Conservation (phyloP, 495 filamentous ascomycete genomes). For the Lineolata rhizophorae region DNA sequence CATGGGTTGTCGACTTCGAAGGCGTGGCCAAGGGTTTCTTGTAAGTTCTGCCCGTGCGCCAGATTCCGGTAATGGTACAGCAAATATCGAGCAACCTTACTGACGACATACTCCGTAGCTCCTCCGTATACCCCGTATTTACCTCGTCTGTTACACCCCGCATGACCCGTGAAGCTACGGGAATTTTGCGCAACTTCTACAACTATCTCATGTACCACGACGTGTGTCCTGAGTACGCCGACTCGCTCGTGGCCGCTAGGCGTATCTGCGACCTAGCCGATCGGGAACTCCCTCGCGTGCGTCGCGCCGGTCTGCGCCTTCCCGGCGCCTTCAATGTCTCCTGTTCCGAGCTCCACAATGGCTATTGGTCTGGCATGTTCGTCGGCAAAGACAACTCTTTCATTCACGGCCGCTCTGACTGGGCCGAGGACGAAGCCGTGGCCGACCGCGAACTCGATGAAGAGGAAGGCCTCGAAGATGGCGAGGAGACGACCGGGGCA, state of each 20-base stretch:
- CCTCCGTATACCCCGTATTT: too few relatives aligned
- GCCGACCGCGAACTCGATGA: background rate
- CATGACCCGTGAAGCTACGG: too few relatives aligned
- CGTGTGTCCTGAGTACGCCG: conserved; percentile 35
- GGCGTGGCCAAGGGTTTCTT: conserved; percentile 57
- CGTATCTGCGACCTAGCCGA: conserved; percentile 43
- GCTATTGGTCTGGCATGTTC: conserved; percentile 20
- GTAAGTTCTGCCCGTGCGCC: conserved; percentile 34
- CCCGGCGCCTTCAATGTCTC: conserved; percentile 61
- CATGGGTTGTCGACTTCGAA: conserved; percentile 67
- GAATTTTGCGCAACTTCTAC: conserved; percentile 70
- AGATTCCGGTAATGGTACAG: background rate
- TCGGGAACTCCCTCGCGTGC: conserved; percentile 37
- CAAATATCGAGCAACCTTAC: too few relatives aligned
- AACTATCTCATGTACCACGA: conserved; percentile 69
- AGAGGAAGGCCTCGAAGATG: background rate
- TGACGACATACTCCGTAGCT: too few relatives aligned
- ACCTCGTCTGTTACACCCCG: too few relatives aligned
- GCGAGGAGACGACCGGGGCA: conserved; percentile 10
- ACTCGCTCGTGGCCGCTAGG: conserved; percentile 41
- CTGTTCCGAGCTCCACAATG: conserved; percentile 36
- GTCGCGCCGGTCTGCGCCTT: conserved; percentile 24
- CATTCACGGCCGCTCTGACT: too few relatives aligned
- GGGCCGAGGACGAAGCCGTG: conserved; percentile 17
- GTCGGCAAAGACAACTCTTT: conserved; percentile 12